These are phyloP conservation scores for Naegleria fowleri DNA, from an alignment of 208 protist species.

Conservation along the genomic window DNA sequence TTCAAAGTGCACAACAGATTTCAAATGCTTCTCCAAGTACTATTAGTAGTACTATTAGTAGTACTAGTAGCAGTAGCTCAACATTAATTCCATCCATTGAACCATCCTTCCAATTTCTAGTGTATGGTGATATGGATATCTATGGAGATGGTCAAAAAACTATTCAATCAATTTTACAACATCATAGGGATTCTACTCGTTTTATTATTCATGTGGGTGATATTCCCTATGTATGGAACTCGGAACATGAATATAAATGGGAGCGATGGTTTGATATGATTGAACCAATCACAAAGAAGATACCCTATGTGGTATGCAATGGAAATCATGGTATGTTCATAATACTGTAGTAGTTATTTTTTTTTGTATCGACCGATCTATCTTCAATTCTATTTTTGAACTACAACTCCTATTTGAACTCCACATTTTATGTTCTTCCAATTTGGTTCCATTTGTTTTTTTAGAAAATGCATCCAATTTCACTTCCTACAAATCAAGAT, in stretches of 20 bases:
- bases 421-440: too few relatives aligned
- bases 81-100: not conserved
- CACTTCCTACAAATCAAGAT: not conserved
- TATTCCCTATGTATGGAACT: slow-evolving; percentile 15
- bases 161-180: not conserved
- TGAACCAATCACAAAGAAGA: slow-evolving; percentile 30
- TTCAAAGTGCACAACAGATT: too few relatives aligned
- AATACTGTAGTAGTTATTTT: too few relatives aligned
- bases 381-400: too few relatives aligned
- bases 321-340: slow-evolving; percentile 43
- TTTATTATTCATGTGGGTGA: slow-evolving; percentile 22
- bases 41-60: not conserved
- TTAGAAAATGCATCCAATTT: slow-evolving; percentile 37
- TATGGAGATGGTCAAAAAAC: not conserved
- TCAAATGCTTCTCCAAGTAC: too few relatives aligned
- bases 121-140: slow-evolving; percentile 1
- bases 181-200: not conserved
- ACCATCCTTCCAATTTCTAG: slow-evolving; percentile 2
- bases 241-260: slow-evolving; percentile 28
- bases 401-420: too few relatives aligned
- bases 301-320: slow-evolving; percentile 40
- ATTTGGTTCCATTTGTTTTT: too few relatives aligned
- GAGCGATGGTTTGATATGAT: slow-evolving; percentile 33
- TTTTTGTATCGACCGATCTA: too few relatives aligned
- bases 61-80: too few relatives aligned